Conservation (phyloP, 192 early-diverging fungal species). For the Podila minutissima region DNA sequence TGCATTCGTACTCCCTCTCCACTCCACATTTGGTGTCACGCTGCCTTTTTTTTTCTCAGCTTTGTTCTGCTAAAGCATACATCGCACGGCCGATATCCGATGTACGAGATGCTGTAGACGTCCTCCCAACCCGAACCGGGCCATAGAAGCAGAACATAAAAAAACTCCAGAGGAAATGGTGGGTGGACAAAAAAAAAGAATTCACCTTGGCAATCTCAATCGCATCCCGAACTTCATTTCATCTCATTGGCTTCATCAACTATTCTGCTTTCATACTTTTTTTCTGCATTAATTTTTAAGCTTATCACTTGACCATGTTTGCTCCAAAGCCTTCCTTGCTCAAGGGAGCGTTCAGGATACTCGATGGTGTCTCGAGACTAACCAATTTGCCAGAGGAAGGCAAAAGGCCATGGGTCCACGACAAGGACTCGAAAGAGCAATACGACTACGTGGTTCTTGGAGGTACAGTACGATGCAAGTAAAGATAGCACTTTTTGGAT, state of each 20-base stretch:
- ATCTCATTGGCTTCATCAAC: not conserved
- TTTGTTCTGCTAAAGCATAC: no score
- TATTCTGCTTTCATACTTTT: not conserved
- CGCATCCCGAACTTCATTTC: not conserved
- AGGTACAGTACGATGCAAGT: not conserved
- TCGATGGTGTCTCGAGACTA: not conserved
- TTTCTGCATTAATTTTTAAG: not conserved
- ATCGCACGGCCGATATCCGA: no score
- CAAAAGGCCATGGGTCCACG: slow-evolving; percentile 5
- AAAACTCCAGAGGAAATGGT: no score
- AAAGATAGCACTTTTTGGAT: not conserved
- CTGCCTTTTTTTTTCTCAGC: no score
- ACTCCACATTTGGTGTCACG: no score
- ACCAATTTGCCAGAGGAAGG: not conserved
- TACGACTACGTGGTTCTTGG: slow-evolving; percentile 17
- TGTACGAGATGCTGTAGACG: no score
- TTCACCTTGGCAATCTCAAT: not conserved
- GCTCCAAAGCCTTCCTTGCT: no score
- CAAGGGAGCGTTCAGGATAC: not conserved
- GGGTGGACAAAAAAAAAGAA: no score
- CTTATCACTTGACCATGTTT: not conserved
- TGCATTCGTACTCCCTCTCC: no score
- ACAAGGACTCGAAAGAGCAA: slow-evolving; percentile 2
- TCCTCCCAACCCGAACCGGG: no score
- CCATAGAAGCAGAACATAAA: no score